phyloP scores from a whole-genome alignment of 2,329 filamentous ascomycete genomes.

The Fusarium subglutinans region DNA sequence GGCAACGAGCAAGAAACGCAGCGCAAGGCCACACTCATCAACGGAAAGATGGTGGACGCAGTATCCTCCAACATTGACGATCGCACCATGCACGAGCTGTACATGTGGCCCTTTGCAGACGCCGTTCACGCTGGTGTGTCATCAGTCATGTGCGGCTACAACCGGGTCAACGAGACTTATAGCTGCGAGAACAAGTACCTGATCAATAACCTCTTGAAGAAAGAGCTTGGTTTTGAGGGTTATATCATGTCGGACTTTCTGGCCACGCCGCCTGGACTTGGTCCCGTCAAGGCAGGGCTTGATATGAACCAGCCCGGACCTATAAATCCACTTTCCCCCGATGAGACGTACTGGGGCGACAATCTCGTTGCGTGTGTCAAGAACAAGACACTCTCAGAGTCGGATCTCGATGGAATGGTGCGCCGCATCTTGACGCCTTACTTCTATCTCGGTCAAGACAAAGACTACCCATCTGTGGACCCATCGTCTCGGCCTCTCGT shows the following conservation, averaged over 20 bases:
- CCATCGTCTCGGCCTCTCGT: not conserved
- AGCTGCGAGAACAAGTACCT: conserved; percentile 82
- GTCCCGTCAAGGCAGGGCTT: conserved; percentile 70
- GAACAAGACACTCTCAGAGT: not conserved
- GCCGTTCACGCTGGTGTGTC: conserved; percentile 45
- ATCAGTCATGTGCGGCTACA: conserved; percentile 73
- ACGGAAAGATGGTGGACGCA: conserved; percentile 41
- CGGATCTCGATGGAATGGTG: not conserved
- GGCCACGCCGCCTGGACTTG: conserved; percentile 72
- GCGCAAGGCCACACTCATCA: conserved; percentile 41
- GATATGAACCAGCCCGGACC: conserved; percentile 77
- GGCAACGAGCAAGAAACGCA: conserved; percentile 49
- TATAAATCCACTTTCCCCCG: conserved; percentile 30
- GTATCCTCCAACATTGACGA: conserved; percentile 63
- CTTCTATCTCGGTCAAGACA: conserved; percentile 3
- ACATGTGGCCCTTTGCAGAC: conserved; percentile 49
- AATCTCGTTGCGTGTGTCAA: not conserved
- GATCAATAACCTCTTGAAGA: conserved; percentile 74
- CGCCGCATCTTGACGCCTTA: conserved; percentile 1
- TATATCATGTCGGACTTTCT: conserved; percentile 75
- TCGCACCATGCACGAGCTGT: conserved; percentile 65
- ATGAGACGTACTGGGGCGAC: not conserved
- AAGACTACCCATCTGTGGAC: not conserved
- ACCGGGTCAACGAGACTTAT: conserved; percentile 83
- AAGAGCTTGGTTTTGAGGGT: conserved; percentile 68